phyloP scores from a whole-genome alignment of 495 filamentous ascomycete species.

The Talaromyces borbonicus region DNA sequence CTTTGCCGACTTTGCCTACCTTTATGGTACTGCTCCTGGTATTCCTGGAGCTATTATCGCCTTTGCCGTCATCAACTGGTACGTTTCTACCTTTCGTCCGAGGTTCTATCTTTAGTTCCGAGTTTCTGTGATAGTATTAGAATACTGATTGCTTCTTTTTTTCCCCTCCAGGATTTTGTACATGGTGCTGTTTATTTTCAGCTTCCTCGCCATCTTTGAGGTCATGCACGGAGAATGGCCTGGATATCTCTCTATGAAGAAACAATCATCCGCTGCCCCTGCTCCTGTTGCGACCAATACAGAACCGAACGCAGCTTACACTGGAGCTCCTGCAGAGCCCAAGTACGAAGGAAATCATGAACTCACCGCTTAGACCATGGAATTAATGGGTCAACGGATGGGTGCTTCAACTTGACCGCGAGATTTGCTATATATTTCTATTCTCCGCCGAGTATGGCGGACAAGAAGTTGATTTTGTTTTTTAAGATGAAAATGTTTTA shows the following conservation, averaged over 20 bases:
- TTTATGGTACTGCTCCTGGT: constrained; percentile 5
- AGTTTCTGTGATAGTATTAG: too few relatives aligned
- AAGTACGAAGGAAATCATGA: constrained; percentile 6
- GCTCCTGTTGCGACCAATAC: not conserved
- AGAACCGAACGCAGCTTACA: not conserved
- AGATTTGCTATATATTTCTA: too few relatives aligned
- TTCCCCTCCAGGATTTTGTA: constrained; percentile 27
- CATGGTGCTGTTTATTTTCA: constrained; percentile 18
- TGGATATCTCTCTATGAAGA: constrained; percentile 6
- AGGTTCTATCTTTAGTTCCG: too few relatives aligned
- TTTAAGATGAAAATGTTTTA: too few relatives aligned
- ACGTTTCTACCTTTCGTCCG: not conserved
- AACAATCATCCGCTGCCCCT: not conserved
- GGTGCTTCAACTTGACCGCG: too few relatives aligned
- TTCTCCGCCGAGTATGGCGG: too few relatives aligned
- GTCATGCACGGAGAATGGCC: constrained; percentile 13
- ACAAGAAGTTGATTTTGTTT: too few relatives aligned
- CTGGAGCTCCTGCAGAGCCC: constrained; percentile 5
- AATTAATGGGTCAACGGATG: too few relatives aligned
- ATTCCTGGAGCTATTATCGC: constrained; percentile 20
- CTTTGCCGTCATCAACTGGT: constrained; percentile 25
- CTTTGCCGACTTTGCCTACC: constrained; percentile 21
- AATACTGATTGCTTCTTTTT: not conserved
- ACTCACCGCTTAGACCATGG: constrained; percentile 7
- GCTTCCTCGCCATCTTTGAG: constrained; percentile 20